These are phyloP conservation scores for Stipa capillata DNA, from an alignment of 176 grass and related monocot genomes.

Conservation along the genomic window DNA sequence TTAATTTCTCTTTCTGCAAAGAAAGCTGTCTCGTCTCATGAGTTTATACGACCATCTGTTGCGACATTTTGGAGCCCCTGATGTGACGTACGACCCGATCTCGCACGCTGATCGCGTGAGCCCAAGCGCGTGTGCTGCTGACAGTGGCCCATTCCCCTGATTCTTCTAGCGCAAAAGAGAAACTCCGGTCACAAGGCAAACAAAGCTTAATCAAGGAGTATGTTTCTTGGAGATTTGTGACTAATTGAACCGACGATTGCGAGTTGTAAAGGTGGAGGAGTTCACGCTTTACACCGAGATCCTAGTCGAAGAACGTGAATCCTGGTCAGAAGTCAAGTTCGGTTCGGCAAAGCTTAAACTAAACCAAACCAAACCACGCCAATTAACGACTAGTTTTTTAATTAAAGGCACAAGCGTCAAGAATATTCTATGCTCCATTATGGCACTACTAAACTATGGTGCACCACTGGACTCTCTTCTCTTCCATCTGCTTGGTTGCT, in stretches of 20 bases:
- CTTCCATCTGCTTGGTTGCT: conserved; percentile 20
- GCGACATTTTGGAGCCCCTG: not conserved
- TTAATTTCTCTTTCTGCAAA: not conserved
- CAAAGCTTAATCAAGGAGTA: not conserved
- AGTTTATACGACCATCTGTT: not conserved
- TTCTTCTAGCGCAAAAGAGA: no score
- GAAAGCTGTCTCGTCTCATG: not conserved
- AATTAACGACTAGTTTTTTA: not conserved
- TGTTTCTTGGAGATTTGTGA: not conserved
- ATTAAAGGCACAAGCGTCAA: no score
- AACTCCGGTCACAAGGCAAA: no score
- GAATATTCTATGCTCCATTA: conserved; percentile 7
- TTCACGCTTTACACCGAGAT: not conserved
- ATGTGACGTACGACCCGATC: not conserved
- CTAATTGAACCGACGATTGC: not conserved
- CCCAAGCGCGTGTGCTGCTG: no score
- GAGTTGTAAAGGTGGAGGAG: not conserved
- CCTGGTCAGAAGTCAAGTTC: conserved; percentile 20
- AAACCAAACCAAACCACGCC: conserved; percentile 2
- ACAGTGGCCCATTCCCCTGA: no score
- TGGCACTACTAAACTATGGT: not conserved
- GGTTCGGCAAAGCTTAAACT: not conserved
- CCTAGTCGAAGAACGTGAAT: conserved; percentile 18
- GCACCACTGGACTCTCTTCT: not conserved
- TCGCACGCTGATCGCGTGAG: not conserved